Conservation (phyloP, 148 eudicot species). For the Amaranthus hypochondriacus region DNA sequence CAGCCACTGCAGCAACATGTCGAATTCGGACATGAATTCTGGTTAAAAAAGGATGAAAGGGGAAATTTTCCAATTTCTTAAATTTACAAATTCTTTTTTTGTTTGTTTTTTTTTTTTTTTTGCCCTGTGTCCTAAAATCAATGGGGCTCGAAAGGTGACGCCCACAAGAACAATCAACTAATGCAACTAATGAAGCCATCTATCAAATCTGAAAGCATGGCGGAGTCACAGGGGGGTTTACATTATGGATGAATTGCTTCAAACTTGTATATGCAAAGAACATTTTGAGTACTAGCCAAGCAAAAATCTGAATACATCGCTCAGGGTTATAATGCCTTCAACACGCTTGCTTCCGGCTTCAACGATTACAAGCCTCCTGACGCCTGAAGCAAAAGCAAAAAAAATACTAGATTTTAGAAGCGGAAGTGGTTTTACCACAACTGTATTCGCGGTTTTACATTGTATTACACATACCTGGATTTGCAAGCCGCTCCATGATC, state of each 20-base stretch:
- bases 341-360: conserved; percentile 99
- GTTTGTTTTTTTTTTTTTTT: conserved; percentile 5
- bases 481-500: conserved; percentile 82
- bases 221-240: conserved; percentile 18
- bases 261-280: conserved; percentile 20
- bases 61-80: conserved; percentile 24
- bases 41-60: conserved; percentile 11
- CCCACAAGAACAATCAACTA: conserved; percentile 34
- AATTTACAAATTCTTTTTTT: conserved; percentile 30
- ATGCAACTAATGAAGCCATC: conserved; percentile 27
- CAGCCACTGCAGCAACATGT: conserved; percentile 20
- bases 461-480: conserved; percentile 49
- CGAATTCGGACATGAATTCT: conserved; percentile 16
- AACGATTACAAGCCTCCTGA: conserved; percentile 80
- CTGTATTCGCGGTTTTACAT: no score
- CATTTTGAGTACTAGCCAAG: conserved; percentile 41
- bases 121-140: conserved; percentile 30
- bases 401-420: not conserved
- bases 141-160: conserved; percentile 28
- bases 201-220: conserved; percentile 19
- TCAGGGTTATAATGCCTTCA: conserved; percentile 76
- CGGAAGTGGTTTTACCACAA: no score
- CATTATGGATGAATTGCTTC: conserved; percentile 20
- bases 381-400: conserved; percentile 48
- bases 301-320: conserved; percentile 78